Percentiles rank a stretch among this genome's conserved stretches.
Evolutionary conservation across 2,329 filamentous ascomycete genomes (phyloP).

Genomic region (Scortechinia acanthostroma): DNA sequence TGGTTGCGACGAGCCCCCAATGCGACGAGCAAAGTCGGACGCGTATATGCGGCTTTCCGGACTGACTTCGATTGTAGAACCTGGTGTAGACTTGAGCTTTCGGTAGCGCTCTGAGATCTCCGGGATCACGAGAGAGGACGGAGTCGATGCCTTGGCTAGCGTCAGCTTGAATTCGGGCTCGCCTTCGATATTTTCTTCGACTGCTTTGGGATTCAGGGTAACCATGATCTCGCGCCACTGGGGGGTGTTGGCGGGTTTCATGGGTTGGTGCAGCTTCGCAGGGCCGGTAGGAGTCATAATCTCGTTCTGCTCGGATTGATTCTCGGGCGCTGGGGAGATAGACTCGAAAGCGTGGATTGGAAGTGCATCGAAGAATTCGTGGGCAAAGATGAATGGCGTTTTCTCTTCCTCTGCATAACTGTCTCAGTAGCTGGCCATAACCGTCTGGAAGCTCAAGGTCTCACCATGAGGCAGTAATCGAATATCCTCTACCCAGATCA

Average conservation of each 20-base stretch:
- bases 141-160: constrained; percentile 67
- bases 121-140: constrained; percentile 78
- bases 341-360: constrained; percentile 93
- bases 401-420: constrained; percentile 47
- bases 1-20: constrained; percentile 50
- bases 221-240: constrained; percentile 83
- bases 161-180: constrained; percentile 80
- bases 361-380: constrained; percentile 97
- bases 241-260: constrained; percentile 18
- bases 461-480: constrained; percentile 69
- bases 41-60: constrained; percentile 79
- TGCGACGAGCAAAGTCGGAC: constrained; percentile 74
- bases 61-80: constrained; percentile 78
- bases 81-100: constrained; percentile 58
- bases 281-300: constrained; percentile 2
- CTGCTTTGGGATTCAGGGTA: constrained; percentile 45
- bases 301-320: constrained; percentile 19
- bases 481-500: constrained; percentile 86
- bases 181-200: constrained; percentile 36
- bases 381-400: constrained; percentile 87
- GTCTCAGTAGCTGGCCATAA: no score
- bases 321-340: constrained; percentile 36
- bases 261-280: background rate
- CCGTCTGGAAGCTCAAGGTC: constrained; percentile 14
- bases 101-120: constrained; percentile 75